Evolutionary conservation across 306 rosid species (phyloP).

Genomic region (Ochetophila trinervis): DNA sequence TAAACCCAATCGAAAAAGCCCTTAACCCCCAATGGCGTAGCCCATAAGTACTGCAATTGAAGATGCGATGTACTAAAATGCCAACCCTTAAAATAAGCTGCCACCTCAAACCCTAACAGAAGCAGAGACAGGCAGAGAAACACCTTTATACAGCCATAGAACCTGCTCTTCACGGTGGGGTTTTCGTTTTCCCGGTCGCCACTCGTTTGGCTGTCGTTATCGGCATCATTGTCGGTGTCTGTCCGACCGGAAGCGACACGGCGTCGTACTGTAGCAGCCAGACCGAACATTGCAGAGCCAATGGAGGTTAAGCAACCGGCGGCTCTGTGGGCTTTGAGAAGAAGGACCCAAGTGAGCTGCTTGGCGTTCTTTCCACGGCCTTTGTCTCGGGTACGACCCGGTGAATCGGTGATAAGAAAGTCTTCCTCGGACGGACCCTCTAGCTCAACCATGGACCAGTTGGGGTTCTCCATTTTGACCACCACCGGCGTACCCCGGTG

Average conservation of each 20-base stretch:
- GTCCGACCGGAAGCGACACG: constrained; percentile 71
- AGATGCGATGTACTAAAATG: constrained; percentile 53
- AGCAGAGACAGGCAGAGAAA: constrained; percentile 58
- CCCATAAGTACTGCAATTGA: constrained; percentile 50
- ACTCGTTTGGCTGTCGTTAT: constrained; percentile 10
- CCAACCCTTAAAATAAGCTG: constrained; percentile 74
- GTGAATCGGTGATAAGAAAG: constrained; percentile 41
- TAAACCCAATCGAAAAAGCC: constrained; percentile 63
- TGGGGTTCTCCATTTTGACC: constrained; percentile 94
- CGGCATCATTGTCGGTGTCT: constrained; percentile 48
- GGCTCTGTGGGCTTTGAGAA: constrained; percentile 78
- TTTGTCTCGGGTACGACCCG: constrained; percentile 42
- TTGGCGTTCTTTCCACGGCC: constrained; percentile 75
- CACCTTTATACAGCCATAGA: constrained; percentile 60
- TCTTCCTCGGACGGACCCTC: constrained; percentile 80
- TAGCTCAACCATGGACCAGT: constrained; percentile 93
- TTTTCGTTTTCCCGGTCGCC: constrained; percentile 51
- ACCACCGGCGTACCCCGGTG: constrained; percentile 93
- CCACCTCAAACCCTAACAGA: constrained; percentile 61
- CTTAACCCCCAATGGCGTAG: constrained; percentile 45
- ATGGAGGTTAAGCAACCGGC: constrained; percentile 77
- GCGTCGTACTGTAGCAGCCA: constrained; percentile 62
- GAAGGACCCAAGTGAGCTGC: constrained; percentile 91
- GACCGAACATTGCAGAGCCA: constrained; percentile 60
- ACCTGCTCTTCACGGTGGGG: constrained; percentile 51